Evolutionary conservation across 2,329 filamentous ascomycete genomes (phyloP), one percentile per base, ranked within the genome.

Genomic region (Sporothrix phasma): DNA sequence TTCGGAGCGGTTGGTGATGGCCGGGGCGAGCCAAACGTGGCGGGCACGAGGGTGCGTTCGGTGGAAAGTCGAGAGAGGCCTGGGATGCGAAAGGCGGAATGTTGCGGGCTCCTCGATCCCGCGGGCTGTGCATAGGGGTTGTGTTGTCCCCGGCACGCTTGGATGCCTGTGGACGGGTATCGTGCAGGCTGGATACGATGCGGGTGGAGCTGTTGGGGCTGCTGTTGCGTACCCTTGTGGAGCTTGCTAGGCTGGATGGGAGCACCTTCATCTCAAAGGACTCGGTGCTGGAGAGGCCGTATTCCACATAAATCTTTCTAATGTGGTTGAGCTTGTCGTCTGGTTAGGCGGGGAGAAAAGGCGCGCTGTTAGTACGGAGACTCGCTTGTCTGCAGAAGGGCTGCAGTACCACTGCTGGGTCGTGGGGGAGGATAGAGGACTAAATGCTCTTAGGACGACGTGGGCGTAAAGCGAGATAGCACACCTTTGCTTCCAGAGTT

Each of bases 401-500:
- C 15, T 19, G 41, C 19, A n/a, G 41, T n/a, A 17, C 17, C 43
- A 8, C 15, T 46, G 39, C 15, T 34, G 8, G 22, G 3, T 2
- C 19, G 24, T 29, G 10, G 8, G 2, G 39, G 8, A 4, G n/a
- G 4, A n/a, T 17, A 10, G 8, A 46, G 13, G 19, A 37, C 15
- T 15, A 8, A 56, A 8, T 1, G 41, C 24, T 26, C 41, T 43
- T 37, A 39, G n/a, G 47, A 34, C 24, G 60, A 54, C 15, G 8
- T 39, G 19, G 19, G 17, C 26, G 46, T 31, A 43, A 62, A 45
- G 24, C 22, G 34, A 24, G 59, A 49, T 26, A 26, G 22, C 47
- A 45, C 47, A 62, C 60, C 60, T 62, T 62, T 62, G 17, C 24
- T 45, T 34, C 45, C 56, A 26, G n/a, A 29, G 37, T 22, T 56